These are phyloP conservation scores for Plectosphaerella cucumerina DNA, from an alignment of 2,329 filamentous ascomycete species.

Conservation along the genomic window DNA sequence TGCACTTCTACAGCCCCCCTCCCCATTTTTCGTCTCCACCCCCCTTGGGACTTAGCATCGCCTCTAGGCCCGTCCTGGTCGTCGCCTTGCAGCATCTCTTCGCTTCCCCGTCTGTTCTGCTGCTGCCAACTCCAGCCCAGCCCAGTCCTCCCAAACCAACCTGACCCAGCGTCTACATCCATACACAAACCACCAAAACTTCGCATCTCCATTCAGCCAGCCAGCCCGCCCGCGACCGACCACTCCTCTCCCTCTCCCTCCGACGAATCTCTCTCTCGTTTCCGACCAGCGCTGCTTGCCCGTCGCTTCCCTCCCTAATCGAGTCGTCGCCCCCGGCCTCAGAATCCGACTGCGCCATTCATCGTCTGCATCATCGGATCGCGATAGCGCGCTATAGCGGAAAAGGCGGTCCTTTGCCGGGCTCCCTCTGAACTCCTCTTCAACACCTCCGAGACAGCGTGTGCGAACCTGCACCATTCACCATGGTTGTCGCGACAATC, in stretches of 20 bases:
- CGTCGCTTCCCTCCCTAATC: background rate
- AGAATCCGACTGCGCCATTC: background rate
- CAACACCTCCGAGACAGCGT: background rate
- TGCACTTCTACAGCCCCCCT: too few species aligned
- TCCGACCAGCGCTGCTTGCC: background rate
- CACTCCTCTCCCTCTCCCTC: too few species aligned
- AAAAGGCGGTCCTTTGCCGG: background rate
- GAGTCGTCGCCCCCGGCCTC: background rate
- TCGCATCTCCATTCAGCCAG: background rate
- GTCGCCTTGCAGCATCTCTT: background rate
- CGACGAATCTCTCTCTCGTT: background rate
- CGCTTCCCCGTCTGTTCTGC: background rate
- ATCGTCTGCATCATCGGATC: background rate
- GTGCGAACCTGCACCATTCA: conserved; percentile 23
- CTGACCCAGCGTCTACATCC: background rate
- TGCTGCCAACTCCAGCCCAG: background rate
- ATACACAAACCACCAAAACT: too few species aligned
- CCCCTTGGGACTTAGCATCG: background rate
- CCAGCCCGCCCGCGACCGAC: background rate
- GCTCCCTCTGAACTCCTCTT: background rate
- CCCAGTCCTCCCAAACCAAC: background rate
- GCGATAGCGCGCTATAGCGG: background rate
- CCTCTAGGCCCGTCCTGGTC: background rate
- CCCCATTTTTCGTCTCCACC: conserved; percentile 9
- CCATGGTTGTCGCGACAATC: conserved; percentile 61